These are phyloP conservation scores for Exophiala sp. DNA, from an alignment of 2,329 filamentous ascomycete species.

Conservation along the genomic window DNA sequence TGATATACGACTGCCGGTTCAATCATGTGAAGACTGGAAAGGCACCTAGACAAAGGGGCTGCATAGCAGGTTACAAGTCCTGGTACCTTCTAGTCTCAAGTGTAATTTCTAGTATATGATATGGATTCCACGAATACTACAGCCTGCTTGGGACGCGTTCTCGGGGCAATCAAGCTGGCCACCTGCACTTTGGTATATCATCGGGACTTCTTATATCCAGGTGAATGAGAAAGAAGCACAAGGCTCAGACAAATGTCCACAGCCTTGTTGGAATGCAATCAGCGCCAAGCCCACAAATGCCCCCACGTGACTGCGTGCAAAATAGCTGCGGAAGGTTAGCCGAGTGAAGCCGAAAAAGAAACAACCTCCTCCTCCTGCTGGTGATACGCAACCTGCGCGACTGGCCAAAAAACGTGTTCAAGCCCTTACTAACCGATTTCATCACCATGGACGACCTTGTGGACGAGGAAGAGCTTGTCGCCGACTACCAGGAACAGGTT, in stretches of 20 bases:
- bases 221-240: neutral
- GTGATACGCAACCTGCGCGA: neutral
- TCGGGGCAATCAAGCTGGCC: no score
- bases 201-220: no score
- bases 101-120: no score
- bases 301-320: neutral
- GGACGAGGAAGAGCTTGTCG: slow-evolving; percentile 91
- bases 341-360: neutral
- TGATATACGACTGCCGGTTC: no score
- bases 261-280: neutral
- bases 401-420: neutral
- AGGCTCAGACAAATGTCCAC: neutral
- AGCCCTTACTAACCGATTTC: slow-evolving; percentile 6
- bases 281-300: slow-evolving; percentile 2
- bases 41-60: no score
- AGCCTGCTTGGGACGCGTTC: no score
- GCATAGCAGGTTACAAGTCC: no score
- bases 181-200: no score
- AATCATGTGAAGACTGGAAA: no score
- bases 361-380: neutral
- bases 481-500: slow-evolving; percentile 94
- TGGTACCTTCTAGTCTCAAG: no score
- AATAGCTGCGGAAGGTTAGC: neutral
- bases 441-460: slow-evolving; percentile 69
- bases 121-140: no score